Conservation (phyloP, 23 red algal genomes). For the Gracilaria domingensis region DNA sequence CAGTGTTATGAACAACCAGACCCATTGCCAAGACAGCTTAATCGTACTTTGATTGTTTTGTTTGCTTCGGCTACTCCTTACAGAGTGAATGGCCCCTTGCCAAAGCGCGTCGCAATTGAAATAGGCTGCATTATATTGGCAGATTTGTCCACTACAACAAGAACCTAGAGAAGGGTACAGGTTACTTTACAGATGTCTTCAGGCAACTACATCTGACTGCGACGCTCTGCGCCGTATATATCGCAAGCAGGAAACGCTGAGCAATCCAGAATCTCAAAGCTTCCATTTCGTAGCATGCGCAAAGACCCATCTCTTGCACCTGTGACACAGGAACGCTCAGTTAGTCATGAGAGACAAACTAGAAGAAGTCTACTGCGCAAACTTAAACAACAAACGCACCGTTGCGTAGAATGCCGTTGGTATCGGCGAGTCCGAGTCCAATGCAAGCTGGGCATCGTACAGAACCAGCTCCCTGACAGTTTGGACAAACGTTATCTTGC, state of each 20-base stretch:
- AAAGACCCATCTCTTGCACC: constrained; percentile 53
- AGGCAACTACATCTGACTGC: constrained; percentile 4
- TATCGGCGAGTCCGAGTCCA: constrained; percentile 41
- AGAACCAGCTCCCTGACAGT: constrained; percentile 48
- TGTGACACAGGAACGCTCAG: neutral
- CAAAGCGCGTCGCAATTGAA: neutral
- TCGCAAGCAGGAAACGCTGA: constrained; percentile 65
- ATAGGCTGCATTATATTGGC: neutral
- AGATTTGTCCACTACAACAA: neutral
- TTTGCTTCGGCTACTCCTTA: neutral
- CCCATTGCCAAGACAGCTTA: neutral
- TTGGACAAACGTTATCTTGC: constrained; percentile 57
- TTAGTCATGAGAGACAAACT: neutral
- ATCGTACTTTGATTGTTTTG: neutral
- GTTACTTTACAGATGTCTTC: neutral
- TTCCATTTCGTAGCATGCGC: constrained; percentile 71
- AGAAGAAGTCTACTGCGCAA: neutral
- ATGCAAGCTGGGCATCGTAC: constrained; percentile 59
- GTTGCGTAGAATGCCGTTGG: constrained; percentile 52
- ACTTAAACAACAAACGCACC: constrained; percentile 37
- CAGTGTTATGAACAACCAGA: neutral
- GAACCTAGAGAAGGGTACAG: neutral
- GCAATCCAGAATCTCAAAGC: constrained; percentile 68
- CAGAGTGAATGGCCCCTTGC: neutral
- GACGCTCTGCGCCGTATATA: constrained; percentile 16